Evolutionary conservation across 73 alveolate genomes (phyloP).

Genomic region (Effrenium voratum): DNA sequence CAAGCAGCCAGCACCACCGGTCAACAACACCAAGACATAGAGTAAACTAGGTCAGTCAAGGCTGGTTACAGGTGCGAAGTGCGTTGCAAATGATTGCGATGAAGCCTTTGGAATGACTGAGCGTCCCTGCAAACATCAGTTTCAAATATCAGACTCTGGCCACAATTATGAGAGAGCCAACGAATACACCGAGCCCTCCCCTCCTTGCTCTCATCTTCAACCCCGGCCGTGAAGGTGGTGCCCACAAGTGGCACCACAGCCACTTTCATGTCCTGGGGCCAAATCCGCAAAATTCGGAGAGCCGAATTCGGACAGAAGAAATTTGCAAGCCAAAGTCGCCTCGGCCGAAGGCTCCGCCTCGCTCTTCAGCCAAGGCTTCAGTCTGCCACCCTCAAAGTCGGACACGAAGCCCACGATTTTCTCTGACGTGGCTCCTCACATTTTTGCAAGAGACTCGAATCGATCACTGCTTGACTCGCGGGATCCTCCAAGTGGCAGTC

Average conservation of each 20-base stretch:
- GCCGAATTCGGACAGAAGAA: background rate
- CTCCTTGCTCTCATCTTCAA: slow-evolving; percentile 52
- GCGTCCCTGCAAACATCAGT: background rate
- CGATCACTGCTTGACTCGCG: background rate
- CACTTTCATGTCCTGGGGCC: slow-evolving; percentile 31
- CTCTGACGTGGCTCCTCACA: slow-evolving; percentile 38
- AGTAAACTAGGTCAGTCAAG: too few species aligned
- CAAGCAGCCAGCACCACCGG: too few species aligned
- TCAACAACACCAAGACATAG: too few species aligned
- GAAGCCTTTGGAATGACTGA: background rate
- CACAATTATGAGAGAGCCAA: background rate
- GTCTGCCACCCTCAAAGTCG: slow-evolving; percentile 59
- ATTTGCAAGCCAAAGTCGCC: background rate
- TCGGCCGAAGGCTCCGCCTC: slow-evolving; percentile 81
- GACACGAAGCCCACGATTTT: slow-evolving; percentile 54
- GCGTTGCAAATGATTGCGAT: background rate
- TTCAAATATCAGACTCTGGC: background rate
- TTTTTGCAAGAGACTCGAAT: too few species aligned
- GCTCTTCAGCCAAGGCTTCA: slow-evolving; percentile 64
- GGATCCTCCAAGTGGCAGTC: slow-evolving; percentile 25
- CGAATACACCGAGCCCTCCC: too few species aligned
- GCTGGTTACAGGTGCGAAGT: too few species aligned
- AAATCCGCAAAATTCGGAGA: background rate
- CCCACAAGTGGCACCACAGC: slow-evolving; percentile 66
- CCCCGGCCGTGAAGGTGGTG: slow-evolving; percentile 42